Conservation (phyloP, 768 basidiomycete genomes). For the Psilocybe azurescens region DNA sequence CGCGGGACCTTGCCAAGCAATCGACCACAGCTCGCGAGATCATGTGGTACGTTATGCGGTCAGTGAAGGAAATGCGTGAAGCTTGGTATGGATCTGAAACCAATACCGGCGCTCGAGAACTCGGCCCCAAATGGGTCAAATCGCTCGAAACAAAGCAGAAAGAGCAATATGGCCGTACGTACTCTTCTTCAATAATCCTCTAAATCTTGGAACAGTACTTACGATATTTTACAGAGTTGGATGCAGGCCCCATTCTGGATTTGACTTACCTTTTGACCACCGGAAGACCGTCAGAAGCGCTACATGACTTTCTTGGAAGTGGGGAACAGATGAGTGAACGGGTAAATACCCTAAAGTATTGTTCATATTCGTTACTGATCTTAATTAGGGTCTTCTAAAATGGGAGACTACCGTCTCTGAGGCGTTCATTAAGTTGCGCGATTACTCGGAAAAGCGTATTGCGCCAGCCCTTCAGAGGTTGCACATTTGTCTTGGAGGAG, state of each 20-base stretch:
- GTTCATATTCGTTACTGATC: constrained; percentile 15
- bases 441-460: constrained; percentile 72
- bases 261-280: constrained; percentile 73
- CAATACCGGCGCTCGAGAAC: constrained; percentile 67
- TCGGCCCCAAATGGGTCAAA: constrained; percentile 77
- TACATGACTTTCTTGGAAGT: constrained; percentile 78
- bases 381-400: constrained; percentile 75
- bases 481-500: constrained; percentile 80
- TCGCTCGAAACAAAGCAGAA: constrained; percentile 67
- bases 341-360: constrained; percentile 44
- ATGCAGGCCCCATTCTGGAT: constrained; percentile 70
- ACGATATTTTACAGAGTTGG: constrained; percentile 49
- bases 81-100: constrained; percentile 77
- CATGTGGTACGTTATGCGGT: constrained; percentile 71
- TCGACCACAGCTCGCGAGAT: constrained; percentile 76
- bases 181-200: constrained; percentile 8
- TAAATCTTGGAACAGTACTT: constrained; percentile 7
- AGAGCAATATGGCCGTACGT: constrained; percentile 70
- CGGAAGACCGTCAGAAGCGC: constrained; percentile 71
- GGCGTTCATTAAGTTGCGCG: constrained; percentile 72
- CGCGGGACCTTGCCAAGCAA: constrained; percentile 72
- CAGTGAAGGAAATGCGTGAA: constrained; percentile 72
- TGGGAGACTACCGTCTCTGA: constrained; percentile 82
- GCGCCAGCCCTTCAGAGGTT: constrained; percentile 79
- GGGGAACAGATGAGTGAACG: constrained; percentile 84